phyloP scores from a whole-genome alignment of 164 flowering plant genomes.

The Protea cynaroides region DNA sequence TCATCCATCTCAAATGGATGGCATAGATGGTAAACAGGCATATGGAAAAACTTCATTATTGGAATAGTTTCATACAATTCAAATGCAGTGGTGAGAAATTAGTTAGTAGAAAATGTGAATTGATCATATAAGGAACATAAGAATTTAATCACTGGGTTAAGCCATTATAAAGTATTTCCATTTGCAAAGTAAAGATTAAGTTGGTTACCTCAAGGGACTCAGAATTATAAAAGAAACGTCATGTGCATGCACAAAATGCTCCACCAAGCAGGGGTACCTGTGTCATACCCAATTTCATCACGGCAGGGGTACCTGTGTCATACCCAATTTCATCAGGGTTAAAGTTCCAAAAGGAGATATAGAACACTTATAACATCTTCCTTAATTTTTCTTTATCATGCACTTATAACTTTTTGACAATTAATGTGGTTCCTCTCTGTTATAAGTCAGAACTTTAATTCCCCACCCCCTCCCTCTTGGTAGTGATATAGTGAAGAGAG shows the following conservation, averaged over 20 bases:
- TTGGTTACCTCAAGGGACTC: slow-evolving; percentile 83
- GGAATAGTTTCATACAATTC: too few relatives aligned
- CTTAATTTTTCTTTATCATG: too few relatives aligned
- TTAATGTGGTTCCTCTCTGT: too few relatives aligned
- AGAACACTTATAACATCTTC: neutral
- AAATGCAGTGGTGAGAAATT: too few relatives aligned
- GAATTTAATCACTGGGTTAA: neutral
- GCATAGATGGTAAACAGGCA: too few relatives aligned
- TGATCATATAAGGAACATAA: too few relatives aligned
- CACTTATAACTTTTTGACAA: too few relatives aligned
- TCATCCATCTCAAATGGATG: neutral
- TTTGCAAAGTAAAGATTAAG: neutral
- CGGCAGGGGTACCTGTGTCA: slow-evolving; percentile 51
- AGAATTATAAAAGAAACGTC: slow-evolving; percentile 96
- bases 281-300: neutral
- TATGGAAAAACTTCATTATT: too few relatives aligned
- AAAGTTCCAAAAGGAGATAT: neutral
- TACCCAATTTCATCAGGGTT: neutral
- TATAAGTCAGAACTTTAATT: too few relatives aligned
- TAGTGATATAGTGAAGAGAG: too few relatives aligned
- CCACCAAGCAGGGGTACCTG: slow-evolving; percentile 97
- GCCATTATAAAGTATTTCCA: neutral
- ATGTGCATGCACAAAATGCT: slow-evolving; percentile 95
- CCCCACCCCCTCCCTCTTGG: too few relatives aligned
- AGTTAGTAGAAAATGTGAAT: too few relatives aligned